phyloP scores from a whole-genome alignment of 31 red algal species.

The Endocladia muricata region DNA sequence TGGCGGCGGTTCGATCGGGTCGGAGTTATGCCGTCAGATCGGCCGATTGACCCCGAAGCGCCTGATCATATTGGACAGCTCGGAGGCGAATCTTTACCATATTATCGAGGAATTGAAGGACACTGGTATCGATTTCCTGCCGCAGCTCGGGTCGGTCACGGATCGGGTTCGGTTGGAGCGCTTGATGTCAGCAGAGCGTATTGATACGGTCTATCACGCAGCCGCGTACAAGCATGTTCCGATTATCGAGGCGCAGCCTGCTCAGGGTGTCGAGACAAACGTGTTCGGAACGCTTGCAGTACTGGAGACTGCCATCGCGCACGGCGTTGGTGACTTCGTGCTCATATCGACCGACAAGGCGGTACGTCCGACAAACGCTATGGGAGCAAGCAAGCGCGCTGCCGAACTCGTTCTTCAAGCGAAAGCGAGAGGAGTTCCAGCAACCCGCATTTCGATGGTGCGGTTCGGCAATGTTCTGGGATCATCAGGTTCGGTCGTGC shows the following conservation, averaged over 20 bases:
- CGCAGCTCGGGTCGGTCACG: too few species aligned
- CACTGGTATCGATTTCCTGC: too few species aligned
- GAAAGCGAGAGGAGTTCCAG: background rate
- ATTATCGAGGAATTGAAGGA: too few species aligned
- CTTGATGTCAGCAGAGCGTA: background rate
- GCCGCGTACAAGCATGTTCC: background rate
- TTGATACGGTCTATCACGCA: conserved; percentile 1
- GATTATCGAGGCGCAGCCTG: too few species aligned
- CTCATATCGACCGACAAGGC: background rate
- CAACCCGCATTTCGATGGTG: background rate
- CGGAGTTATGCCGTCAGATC: too few species aligned
- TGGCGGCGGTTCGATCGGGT: too few species aligned
- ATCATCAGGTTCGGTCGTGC: background rate
- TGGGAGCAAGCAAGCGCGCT: background rate
- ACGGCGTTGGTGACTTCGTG: background rate
- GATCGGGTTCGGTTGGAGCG: too few species aligned
- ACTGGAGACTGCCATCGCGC: background rate
- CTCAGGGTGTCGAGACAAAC: background rate
- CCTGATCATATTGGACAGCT: too few species aligned
- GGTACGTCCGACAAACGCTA: background rate
- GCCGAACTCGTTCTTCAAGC: background rate
- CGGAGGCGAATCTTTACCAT: too few species aligned
- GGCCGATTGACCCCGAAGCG: too few species aligned
- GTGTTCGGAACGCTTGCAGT: background rate
- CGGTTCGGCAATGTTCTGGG: background rate